Evolutionary conservation across 2,329 filamentous ascomycete species (phyloP), one percentile per base, ranked within the genome.

Genomic region (Pseudogymnoascus sp.): DNA sequence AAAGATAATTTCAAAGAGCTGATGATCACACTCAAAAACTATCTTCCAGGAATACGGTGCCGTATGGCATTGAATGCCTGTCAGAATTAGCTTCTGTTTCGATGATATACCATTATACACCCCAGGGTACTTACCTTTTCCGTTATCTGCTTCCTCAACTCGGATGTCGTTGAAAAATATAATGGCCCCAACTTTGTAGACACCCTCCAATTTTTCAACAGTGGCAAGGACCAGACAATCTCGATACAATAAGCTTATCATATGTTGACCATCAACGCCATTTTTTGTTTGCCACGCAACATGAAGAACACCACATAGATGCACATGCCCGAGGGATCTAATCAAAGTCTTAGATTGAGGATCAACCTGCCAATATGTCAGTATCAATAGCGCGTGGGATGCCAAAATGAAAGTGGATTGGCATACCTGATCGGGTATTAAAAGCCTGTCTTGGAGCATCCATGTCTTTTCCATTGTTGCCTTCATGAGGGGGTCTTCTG

Each of bases 31-130:
- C 71, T 94, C 87, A 69, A 97, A 97, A 2, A 90, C 80, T 9
- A 97, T 70, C 72, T 97, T 99, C 93, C 92, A 97, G 1, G 92
- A 94, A 72, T 90, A 90, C 0, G 89, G 86, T 0, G 90, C 89
- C 2, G 89, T 90, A 65, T 94, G 87, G 69, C 92, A 97, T 78
- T 93, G 91, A 6, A 97, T 72, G 0, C 91, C 92, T 96, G 64
- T 50, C 15, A 54, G 4, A 33, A 26, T 54, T 54, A 54, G 47
- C 17, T 26, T n/a, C 29, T 10, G 11, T 31, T 8, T 33, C 9
- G 26, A 9, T 54, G n/a, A 26, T 35, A 60, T 10, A 57, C 72
- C 40, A 71, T 67, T 40, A 63, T 50, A 10, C 10, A n/a, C 66
- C 64, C 67, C 63, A 37, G 61, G 64, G 60, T 62, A 60, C 62